Conservation (phyloP, 352 stramenopile species). For the Phytophthora nicotianae region DNA sequence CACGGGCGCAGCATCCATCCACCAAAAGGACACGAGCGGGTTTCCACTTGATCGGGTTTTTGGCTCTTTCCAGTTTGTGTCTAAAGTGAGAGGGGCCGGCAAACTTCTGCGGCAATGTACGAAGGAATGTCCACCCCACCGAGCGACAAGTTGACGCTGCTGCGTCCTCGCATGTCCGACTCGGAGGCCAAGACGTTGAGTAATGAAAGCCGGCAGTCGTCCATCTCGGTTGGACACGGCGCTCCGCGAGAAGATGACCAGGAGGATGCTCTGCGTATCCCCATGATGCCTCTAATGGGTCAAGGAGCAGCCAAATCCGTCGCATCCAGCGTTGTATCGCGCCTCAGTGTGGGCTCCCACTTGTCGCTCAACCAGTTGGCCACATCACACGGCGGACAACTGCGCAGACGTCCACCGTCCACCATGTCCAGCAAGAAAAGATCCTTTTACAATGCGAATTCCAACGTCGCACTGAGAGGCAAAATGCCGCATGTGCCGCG, state of each 20-base stretch:
- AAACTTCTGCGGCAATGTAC: constrained; percentile 34
- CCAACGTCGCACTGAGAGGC: constrained; percentile 36
- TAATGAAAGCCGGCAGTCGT: constrained; percentile 19
- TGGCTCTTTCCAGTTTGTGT: constrained; percentile 3
- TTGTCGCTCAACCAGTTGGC: constrained; percentile 31
- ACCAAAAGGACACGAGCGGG: not conserved
- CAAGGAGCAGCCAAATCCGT: constrained; percentile 32
- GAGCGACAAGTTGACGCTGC: constrained; percentile 23
- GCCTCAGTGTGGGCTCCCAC: constrained; percentile 31
- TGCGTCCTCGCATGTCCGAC: constrained; percentile 35
- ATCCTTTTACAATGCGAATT: constrained; percentile 52
- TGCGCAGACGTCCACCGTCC: constrained; percentile 27
- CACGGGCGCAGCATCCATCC: not conserved
- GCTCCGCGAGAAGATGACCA: constrained; percentile 34
- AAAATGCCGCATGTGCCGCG: constrained; percentile 57
- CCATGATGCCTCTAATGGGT: constrained; percentile 36
- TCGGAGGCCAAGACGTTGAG: constrained; percentile 29
- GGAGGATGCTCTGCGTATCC: constrained; percentile 36
- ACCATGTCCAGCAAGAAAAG: constrained; percentile 52
- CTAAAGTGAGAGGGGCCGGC: constrained; percentile 19
- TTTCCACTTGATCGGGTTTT: not conserved
- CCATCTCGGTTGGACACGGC: constrained; percentile 30
- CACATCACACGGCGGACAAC: constrained; percentile 18
- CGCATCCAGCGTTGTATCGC: constrained; percentile 24
- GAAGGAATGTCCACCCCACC: constrained; percentile 38